Evolutionary conservation across 2,329 filamentous ascomycete species (phyloP), one percentile per base, ranked within the genome.

Genomic region (Colletotrichum scovillei): DNA sequence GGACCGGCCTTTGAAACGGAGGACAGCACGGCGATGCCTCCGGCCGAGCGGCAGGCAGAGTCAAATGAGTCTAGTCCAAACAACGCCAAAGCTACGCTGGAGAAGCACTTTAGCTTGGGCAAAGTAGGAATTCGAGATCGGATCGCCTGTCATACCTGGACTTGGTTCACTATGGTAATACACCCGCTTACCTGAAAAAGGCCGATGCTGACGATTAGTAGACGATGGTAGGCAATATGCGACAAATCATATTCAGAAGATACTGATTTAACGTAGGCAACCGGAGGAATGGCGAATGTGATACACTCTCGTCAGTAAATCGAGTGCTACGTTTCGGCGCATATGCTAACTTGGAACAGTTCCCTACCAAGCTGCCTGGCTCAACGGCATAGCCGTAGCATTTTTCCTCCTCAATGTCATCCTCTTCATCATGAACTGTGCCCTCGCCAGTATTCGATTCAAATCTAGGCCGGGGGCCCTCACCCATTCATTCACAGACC

Each of bases 391-490:
- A 65, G 92, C 91, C 5, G 78, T 89, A 7, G 83, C 90, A 32
- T 88, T 93, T 74, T 92, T 92, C 77, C 78, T 93, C 24, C 82
- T 92, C 64, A 93, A 93, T 76, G 80, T 93, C 26, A 79, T 85
- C 3, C 85, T 95, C 5, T 93, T 93, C 77, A 46, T 91, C 14
- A 81, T 86, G 63, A 92, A 95, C 76, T 91, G 90, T 79, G 78
- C 86, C 62, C 86, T 94, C 77, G 89, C 96, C 49, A 86, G 89
- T 11, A 82, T 91, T 11, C 90, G 94, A 24, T 97, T 97, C 80
- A 88, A 88, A 77, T 86, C 89, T 76, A 91, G 92, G 69, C 93
- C 93, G 0, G 90, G 91, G 22, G 94, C 91, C 9, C 94, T 96
- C 79, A 88, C 87, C 71, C 86, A 89, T 16, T 94, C 93, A 0